phyloP scores from a whole-genome alignment of 306 rosid genomes.

The Mimosa pudica region DNA sequence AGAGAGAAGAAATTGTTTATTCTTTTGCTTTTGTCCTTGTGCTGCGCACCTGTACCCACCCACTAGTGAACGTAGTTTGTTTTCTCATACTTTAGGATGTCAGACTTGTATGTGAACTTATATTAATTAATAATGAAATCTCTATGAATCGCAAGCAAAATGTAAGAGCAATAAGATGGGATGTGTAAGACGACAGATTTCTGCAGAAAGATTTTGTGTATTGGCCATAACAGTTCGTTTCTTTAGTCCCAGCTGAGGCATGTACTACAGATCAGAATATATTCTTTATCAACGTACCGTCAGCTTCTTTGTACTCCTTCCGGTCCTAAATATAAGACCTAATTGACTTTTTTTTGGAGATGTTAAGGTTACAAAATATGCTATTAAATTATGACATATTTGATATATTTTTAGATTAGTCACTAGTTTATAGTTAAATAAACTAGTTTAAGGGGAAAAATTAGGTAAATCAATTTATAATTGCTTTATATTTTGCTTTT shows the following conservation, averaged over 20 bases:
- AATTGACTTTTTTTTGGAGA: no score
- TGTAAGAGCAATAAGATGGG: background rate
- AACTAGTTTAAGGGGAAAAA: no score
- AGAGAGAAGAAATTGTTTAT: background rate
- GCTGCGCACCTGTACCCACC: slow-evolving; percentile 59
- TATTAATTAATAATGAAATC: background rate
- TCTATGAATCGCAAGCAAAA: background rate
- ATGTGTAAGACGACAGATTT: slow-evolving; percentile 3
- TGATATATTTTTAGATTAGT: no score
- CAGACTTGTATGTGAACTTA: background rate
- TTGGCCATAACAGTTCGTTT: background rate
- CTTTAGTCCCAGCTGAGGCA: background rate
- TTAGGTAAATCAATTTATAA: no score
- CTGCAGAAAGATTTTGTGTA: background rate
- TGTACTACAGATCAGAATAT: background rate
- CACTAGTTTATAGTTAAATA: no score
- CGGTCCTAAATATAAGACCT: no score
- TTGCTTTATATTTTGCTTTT: no score
- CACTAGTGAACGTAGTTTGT: slow-evolving; percentile 24
- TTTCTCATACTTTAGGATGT: background rate
- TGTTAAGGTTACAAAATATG: no score
- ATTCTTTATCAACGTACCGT: background rate
- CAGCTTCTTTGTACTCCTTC: background rate
- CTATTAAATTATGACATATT: no score
- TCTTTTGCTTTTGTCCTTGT: slow-evolving; percentile 40